A percentile compares a stretch with the other conserved stretches of the same genome.
Conservation (phyloP, 805 yeast species). For the Blastobotrys mokoenaii region DNA sequence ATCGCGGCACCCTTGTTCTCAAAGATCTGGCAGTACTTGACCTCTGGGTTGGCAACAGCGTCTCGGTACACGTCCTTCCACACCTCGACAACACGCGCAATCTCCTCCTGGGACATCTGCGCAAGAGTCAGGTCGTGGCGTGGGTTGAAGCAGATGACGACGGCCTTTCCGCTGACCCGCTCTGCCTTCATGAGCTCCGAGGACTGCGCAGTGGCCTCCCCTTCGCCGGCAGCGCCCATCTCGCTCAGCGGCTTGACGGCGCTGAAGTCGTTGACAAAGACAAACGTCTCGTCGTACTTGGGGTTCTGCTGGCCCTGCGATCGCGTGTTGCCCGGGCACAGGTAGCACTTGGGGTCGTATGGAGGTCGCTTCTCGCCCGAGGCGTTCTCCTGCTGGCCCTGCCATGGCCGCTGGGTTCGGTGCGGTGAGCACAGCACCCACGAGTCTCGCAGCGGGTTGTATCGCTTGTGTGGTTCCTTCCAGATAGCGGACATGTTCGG, state of each 20-base stretch:
- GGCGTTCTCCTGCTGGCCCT: slow-evolving; percentile 56
- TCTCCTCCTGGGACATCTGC: slow-evolving; percentile 40
- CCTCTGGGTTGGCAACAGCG: slow-evolving; percentile 34
- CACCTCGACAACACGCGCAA: slow-evolving; percentile 44
- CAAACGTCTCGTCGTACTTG: slow-evolving; percentile 45
- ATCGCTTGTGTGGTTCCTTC: slow-evolving; percentile 49
- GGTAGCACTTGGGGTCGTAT: slow-evolving; percentile 58
- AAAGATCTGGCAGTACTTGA: slow-evolving; percentile 57
- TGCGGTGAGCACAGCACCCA: slow-evolving; percentile 72
- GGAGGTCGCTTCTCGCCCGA: slow-evolving; percentile 37
- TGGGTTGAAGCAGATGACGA: slow-evolving; percentile 66
- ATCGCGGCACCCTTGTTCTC: slow-evolving; percentile 73
- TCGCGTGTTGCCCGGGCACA: slow-evolving; percentile 64
- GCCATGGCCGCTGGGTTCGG: slow-evolving; percentile 74
- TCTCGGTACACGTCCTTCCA: slow-evolving; percentile 50
- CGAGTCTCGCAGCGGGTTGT: slow-evolving; percentile 58
- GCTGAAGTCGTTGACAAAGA: slow-evolving; percentile 61
- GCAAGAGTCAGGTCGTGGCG: slow-evolving; percentile 61
- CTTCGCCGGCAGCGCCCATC: slow-evolving; percentile 8
- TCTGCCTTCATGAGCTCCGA: slow-evolving; percentile 42
- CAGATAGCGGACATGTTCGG: not conserved
- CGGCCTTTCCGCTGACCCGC: slow-evolving; percentile 60
- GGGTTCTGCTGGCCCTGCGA: slow-evolving; percentile 57
- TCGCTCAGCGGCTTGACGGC: slow-evolving; percentile 42
- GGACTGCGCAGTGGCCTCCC: slow-evolving; percentile 24